Conservation (phyloP, 1,284 basidiomycete species). For the Trichosporon sp. region DNA sequence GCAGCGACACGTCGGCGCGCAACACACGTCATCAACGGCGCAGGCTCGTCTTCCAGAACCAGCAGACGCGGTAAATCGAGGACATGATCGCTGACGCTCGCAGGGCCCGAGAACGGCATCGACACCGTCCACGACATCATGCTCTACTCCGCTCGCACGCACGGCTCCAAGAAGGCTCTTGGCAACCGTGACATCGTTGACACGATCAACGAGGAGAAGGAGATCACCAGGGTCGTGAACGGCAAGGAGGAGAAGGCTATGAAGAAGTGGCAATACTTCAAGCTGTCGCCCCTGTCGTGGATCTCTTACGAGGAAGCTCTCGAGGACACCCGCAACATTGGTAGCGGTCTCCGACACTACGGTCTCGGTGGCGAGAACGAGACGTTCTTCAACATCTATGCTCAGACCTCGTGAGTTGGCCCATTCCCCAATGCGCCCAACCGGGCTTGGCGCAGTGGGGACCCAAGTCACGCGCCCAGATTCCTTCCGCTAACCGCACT, state of each 20-base stretch:
- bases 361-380: constrained; percentile 61
- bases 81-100: not conserved
- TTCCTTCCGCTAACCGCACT: constrained; percentile 9
- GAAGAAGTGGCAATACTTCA: constrained; percentile 95
- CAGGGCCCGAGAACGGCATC: constrained; percentile 73
- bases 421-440: not conserved
- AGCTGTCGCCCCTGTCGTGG: constrained; percentile 86
- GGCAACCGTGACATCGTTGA: constrained; percentile 78
- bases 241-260: constrained; percentile 82
- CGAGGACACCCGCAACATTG: constrained; percentile 66
- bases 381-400: constrained; percentile 90
- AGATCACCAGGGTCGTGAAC: constrained; percentile 76
- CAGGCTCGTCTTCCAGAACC: not conserved
- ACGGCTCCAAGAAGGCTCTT: constrained; percentile 71
- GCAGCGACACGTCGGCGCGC: not conserved
- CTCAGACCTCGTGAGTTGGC: constrained; percentile 73
- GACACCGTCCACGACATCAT: constrained; percentile 82
- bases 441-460: constrained; percentile 15
- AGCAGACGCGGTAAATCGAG: not conserved
- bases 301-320: constrained; percentile 72
- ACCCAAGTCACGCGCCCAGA: constrained; percentile 13
- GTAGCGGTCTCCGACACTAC: constrained; percentile 73
- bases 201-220: constrained; percentile 84
- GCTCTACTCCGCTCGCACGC: constrained; percentile 70
- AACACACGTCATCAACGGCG: not conserved